These are phyloP conservation scores for Sedum album DNA, from an alignment of 164 flowering plant species.

Conservation along the genomic window DNA sequence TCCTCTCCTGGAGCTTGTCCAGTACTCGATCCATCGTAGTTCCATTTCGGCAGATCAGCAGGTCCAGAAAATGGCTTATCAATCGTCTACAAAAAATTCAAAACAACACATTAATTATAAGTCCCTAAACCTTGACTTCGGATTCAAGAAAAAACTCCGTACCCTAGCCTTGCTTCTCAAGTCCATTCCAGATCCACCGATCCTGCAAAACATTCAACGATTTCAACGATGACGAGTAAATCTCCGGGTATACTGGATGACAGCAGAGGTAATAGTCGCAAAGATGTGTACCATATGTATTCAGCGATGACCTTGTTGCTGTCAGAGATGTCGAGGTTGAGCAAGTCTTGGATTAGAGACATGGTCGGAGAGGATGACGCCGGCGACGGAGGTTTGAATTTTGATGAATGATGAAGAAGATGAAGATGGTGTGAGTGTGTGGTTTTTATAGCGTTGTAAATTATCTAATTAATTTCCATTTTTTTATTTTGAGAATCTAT, in stretches of 20 bases:
- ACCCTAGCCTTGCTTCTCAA: constrained; percentile 55
- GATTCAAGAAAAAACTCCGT: constrained; percentile 1
- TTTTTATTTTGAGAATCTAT: too few relatives aligned
- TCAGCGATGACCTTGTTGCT: constrained; percentile 61
- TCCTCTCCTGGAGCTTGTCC: constrained; percentile 51
- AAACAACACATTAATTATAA: too few relatives aligned
- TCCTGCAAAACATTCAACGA: constrained; percentile 18
- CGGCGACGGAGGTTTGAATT: not conserved
- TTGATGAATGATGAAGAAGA: not conserved
- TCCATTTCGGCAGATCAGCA: constrained; percentile 42
- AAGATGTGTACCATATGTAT: constrained; percentile 85
- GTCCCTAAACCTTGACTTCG: not conserved
- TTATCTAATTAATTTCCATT: not conserved
- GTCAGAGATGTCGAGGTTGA: constrained; percentile 59
- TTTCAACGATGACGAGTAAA: not conserved
- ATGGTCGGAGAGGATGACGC: constrained; percentile 14
- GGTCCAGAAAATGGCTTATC: constrained; percentile 27
- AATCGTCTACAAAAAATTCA: constrained; percentile 23
- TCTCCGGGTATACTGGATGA: not conserved
- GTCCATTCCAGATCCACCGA: constrained; percentile 55
- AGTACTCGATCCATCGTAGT: constrained; percentile 49
- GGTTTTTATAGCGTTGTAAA: constrained; percentile 1
- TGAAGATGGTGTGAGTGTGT: not conserved
- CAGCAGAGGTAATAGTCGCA: too few relatives aligned
- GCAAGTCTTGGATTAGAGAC: constrained; percentile 55